These are phyloP conservation scores for Solanum aculeatissimum DNA, from an alignment of 305 asterid species.

Conservation along the genomic window DNA sequence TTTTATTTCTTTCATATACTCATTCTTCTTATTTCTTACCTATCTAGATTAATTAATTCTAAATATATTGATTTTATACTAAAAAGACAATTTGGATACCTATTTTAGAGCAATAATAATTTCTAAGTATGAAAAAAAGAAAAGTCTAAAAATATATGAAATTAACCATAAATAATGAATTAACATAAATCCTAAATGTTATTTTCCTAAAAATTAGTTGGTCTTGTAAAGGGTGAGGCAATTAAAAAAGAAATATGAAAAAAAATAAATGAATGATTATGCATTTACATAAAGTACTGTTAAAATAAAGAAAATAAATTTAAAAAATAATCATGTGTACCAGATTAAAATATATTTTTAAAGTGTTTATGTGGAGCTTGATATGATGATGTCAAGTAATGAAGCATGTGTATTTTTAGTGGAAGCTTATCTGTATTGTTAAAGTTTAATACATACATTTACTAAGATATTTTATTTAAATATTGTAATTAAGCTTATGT, in stretches of 20 bases:
- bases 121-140: neutral
- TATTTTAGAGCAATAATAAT: neutral
- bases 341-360: neutral
- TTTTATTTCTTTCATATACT: neutral
- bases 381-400: conserved; percentile 10
- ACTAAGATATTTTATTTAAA: neutral
- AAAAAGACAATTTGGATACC: too few species aligned
- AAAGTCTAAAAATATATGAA: neutral
- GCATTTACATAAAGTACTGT: neutral
- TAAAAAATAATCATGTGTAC: neutral
- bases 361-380: conserved; percentile 4
- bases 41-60: neutral
- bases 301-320: neutral
- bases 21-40: neutral
- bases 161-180: neutral
- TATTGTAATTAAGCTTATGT: neutral
- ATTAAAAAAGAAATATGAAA: neutral
- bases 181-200: neutral
- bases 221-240: neutral
- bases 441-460: neutral
- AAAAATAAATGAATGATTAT: neutral
- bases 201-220: neutral
- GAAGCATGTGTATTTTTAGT: conserved; percentile 3
- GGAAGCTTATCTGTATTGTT: conserved; percentile 5
- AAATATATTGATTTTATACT: neutral